A percentile compares a stretch with the other conserved stretches of the same genome.
These are phyloP conservation scores for Gossypium turneri DNA, from an alignment of 345 rosid species.

Conservation along the genomic window DNA sequence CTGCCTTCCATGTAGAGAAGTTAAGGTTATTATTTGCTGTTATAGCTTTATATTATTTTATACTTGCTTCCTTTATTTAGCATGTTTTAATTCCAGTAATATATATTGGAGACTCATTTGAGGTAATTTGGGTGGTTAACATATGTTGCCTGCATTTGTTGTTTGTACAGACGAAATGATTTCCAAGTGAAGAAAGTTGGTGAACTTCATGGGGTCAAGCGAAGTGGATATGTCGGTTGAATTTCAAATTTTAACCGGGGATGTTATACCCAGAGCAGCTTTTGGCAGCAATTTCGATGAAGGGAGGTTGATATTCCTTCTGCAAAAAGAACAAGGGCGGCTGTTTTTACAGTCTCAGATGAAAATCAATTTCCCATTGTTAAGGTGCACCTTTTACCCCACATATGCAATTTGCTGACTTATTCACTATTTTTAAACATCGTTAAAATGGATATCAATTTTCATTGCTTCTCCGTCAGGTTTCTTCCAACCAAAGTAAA, in stretches of 20 bases:
- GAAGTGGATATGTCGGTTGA: slow-evolving; percentile 28
- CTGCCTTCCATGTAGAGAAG: slow-evolving; percentile 30
- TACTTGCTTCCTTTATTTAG: not conserved
- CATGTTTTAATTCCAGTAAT: not conserved
- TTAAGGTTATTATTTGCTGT: slow-evolving; percentile 20
- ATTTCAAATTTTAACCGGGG: slow-evolving; percentile 25
- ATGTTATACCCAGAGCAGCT: slow-evolving; percentile 30
- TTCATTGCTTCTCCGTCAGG: not conserved
- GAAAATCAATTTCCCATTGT: slow-evolving; percentile 9
- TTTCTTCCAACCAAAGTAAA: slow-evolving; percentile 22
- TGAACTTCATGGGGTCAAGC: not conserved
- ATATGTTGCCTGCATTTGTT: slow-evolving; percentile 27
- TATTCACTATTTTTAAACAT: too few relatives aligned
- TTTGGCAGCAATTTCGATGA: slow-evolving; percentile 25
- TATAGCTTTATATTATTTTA: not conserved
- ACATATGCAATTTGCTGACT: too few relatives aligned
- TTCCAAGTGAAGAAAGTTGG: slow-evolving; percentile 23
- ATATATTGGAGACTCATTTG: not conserved
- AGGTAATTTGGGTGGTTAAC: not conserved
- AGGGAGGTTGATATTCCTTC: slow-evolving; percentile 23
- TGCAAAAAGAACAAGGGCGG: slow-evolving; percentile 19
- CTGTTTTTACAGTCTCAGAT: slow-evolving; percentile 11
- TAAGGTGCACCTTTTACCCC: slow-evolving; percentile 3
- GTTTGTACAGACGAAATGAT: slow-evolving; percentile 24
- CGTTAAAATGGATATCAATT: too few relatives aligned